These are phyloP conservation scores for Gelatoporia subvermispora DNA, from an alignment of 768 basidiomycete species.

Conservation along the genomic window DNA sequence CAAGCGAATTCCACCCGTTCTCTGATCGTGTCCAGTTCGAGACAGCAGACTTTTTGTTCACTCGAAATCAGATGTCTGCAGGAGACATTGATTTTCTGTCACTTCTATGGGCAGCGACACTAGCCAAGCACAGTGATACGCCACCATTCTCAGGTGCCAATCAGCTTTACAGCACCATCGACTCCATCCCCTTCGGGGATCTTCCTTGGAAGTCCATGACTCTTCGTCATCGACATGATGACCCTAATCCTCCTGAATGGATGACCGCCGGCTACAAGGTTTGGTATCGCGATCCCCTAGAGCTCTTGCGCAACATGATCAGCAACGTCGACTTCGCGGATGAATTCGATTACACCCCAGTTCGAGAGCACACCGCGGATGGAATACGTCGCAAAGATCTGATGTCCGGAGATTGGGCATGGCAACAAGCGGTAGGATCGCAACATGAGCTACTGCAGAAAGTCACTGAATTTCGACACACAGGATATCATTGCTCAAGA, in stretches of 20 bases:
- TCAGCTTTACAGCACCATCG: slow-evolving; percentile 31
- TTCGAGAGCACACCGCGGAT: slow-evolving; percentile 9
- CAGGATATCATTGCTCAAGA: slow-evolving; percentile 2
- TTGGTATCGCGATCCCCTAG: slow-evolving; percentile 15
- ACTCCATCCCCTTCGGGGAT: slow-evolving; percentile 29
- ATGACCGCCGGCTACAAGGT: slow-evolving; percentile 21
- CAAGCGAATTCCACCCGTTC: slow-evolving; percentile 13
- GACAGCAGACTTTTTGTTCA: slow-evolving; percentile 11
- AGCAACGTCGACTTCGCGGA: slow-evolving; percentile 17
- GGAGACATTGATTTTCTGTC: slow-evolving; percentile 21
- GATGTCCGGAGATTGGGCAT: slow-evolving; percentile 7
- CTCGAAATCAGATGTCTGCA: slow-evolving; percentile 6
- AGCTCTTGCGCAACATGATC: slow-evolving; percentile 16
- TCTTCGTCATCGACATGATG: no score
- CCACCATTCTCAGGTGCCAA: slow-evolving; percentile 23
- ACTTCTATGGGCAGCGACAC: slow-evolving; percentile 7
- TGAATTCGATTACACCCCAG: slow-evolving; percentile 18
- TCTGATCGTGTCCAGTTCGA: slow-evolving; percentile 11
- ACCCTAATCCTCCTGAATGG: slow-evolving; percentile 18
- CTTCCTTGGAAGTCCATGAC: slow-evolving; percentile 33
- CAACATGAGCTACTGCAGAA: neutral
- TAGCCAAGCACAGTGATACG: slow-evolving; percentile 1
- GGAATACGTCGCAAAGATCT: slow-evolving; percentile 16
- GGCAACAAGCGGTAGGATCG: slow-evolving; percentile 1
- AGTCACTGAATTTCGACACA: neutral